These are phyloP conservation scores for Arthrobotrys pseudoclavata DNA, from an alignment of 2,329 filamentous ascomycete species.

Conservation along the genomic window DNA sequence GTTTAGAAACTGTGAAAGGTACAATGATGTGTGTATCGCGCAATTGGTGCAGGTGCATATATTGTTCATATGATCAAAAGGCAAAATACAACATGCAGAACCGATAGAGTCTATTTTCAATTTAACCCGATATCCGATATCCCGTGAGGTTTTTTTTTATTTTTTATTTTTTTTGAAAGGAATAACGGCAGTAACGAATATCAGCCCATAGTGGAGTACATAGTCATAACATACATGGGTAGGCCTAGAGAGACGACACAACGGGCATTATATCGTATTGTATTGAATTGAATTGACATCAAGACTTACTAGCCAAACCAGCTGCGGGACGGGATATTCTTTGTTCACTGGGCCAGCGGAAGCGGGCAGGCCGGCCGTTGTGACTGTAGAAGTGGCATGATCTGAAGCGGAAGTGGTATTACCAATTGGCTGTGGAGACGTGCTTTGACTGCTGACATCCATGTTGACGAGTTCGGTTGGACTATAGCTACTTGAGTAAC, in stretches of 20 bases:
- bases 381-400: conserved; percentile 47
- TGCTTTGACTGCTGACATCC: conserved; percentile 55
- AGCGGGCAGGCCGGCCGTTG: conserved; percentile 41
- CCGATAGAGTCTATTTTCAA: background rate
- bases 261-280: background rate
- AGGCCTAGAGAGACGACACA: background rate
- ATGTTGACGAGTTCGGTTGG: conserved; percentile 41
- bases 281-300: background rate
- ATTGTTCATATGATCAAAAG: conserved; percentile 7
- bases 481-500: background rate
- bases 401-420: conserved; percentile 34
- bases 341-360: conserved; percentile 57
- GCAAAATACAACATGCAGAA: conserved; percentile 1
- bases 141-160: background rate
- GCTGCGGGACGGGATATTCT: conserved; percentile 51
- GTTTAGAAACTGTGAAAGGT: conserved; percentile 18
- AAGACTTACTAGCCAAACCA: conserved; percentile 57
- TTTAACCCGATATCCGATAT: background rate
- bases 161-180: background rate
- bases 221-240: background rate
- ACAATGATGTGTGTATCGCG: background rate
- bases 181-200: background rate
- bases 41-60: background rate
- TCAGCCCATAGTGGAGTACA: conserved; percentile 25
- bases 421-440: conserved; percentile 44